phyloP scores from a whole-genome alignment of 2,329 filamentous ascomycete genomes.

The Fusarium mangiferae region DNA sequence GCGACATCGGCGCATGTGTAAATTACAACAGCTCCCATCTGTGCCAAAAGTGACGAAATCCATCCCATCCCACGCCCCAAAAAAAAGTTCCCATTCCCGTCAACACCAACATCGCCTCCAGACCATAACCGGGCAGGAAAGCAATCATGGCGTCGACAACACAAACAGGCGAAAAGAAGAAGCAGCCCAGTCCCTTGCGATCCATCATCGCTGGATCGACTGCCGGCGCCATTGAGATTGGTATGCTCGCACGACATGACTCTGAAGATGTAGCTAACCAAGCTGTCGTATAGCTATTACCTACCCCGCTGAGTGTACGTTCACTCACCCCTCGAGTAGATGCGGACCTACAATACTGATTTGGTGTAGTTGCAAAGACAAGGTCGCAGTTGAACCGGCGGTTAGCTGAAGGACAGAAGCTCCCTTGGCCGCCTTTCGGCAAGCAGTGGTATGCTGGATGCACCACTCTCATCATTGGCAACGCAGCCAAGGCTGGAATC shows the following conservation, averaged over 20 bases:
- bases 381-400: conserved; percentile 90
- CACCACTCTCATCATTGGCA: conserved; percentile 95
- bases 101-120: neutral
- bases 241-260: conserved; percentile 56
- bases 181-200: conserved; percentile 79
- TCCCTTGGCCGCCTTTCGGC: conserved; percentile 95
- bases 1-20: conserved; percentile 42
- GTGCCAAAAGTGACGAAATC: conserved; percentile 42
- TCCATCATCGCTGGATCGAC: conserved; percentile 92
- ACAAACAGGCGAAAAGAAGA: conserved; percentile 47
- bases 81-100: conserved; percentile 23
- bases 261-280: conserved; percentile 16
- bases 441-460: conserved; percentile 97
- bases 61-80: conserved; percentile 23
- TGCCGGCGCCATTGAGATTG: conserved; percentile 95
- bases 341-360: conserved; percentile 10
- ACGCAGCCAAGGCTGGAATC: conserved; percentile 95
- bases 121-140: conserved; percentile 9
- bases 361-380: conserved; percentile 83
- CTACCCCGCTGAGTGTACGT: conserved; percentile 90
- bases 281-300: conserved; percentile 71
- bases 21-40: conserved; percentile 19
- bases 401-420: conserved; percentile 82
- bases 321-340: neutral
- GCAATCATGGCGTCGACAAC: conserved; percentile 44